A percentile compares a stretch with the other conserved stretches of the same genome.
phyloP scores from a whole-genome alignment of 2,329 filamentous ascomycete genomes.

The Scolecobasidium constrictum region DNA sequence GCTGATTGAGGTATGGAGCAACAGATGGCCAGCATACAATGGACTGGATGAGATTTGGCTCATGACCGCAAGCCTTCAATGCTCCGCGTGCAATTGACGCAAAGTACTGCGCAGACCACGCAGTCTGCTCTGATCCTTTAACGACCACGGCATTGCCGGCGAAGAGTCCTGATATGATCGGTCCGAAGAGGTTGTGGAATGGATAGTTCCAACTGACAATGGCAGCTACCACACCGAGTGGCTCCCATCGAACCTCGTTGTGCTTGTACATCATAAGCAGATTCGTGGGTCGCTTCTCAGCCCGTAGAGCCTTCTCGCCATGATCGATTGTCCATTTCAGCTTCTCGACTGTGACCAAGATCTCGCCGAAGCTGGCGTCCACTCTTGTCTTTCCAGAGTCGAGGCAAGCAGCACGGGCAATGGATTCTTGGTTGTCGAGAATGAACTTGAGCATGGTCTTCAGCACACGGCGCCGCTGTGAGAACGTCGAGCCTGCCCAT shows the following conservation, averaged over 20 bases:
- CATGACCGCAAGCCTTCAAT: slow-evolving; percentile 70
- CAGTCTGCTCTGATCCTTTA: slow-evolving; percentile 91
- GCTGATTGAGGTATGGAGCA: slow-evolving; percentile 72
- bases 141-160: slow-evolving; percentile 85
- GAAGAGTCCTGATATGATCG: slow-evolving; percentile 83
- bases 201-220: slow-evolving; percentile 95
- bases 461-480: slow-evolving; percentile 66
- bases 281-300: slow-evolving; percentile 71
- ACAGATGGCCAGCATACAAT: slow-evolving; percentile 80
- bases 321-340: slow-evolving; percentile 88
- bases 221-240: slow-evolving; percentile 82
- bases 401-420: slow-evolving; percentile 74
- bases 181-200: slow-evolving; percentile 90
- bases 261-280: slow-evolving; percentile 92
- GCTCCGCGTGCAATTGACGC: slow-evolving; percentile 67
- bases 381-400: slow-evolving; percentile 96
- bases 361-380: slow-evolving; percentile 88
- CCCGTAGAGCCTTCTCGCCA: slow-evolving; percentile 67
- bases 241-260: slow-evolving; percentile 84
- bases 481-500: slow-evolving; percentile 72
- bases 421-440: slow-evolving; percentile 78
- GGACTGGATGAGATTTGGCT: slow-evolving; percentile 70
- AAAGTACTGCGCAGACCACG: slow-evolving; percentile 84
- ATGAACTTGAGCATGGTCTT: slow-evolving; percentile 72
- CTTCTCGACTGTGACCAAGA: slow-evolving; percentile 88